A percentile compares a stretch with the other conserved stretches of the same genome.
Evolutionary conservation across 2,329 filamentous ascomycete species (phyloP).

Genomic region (Lachnellula subtilissima): DNA sequence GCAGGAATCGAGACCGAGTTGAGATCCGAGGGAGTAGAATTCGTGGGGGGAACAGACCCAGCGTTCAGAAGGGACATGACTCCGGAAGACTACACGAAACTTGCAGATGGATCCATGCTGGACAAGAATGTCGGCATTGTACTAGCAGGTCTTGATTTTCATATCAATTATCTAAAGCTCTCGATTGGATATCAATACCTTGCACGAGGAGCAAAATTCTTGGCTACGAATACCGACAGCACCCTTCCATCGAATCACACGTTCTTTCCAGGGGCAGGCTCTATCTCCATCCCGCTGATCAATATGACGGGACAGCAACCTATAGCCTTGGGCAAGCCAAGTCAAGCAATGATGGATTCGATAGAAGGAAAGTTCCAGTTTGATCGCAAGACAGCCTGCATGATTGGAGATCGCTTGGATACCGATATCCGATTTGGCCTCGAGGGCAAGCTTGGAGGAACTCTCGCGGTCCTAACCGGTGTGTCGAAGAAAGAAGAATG

Average conservation of each 20-base stretch:
- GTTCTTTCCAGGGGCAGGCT: slow-evolving; percentile 89
- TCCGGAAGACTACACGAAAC: slow-evolving; percentile 71
- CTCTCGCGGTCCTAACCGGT: slow-evolving; percentile 84
- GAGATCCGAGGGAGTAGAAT: slow-evolving; percentile 69
- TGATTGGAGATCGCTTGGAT: slow-evolving; percentile 91
- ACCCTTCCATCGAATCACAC: slow-evolving; percentile 77
- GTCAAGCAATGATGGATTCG: slow-evolving; percentile 98
- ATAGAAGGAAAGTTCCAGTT: slow-evolving; percentile 94
- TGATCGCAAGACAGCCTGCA: slow-evolving; percentile 78
- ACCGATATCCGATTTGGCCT: slow-evolving; percentile 96
- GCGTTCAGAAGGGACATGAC: slow-evolving; percentile 71
- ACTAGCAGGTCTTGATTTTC: slow-evolving; percentile 85
- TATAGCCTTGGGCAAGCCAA: slow-evolving; percentile 83
- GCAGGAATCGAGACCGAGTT: slow-evolving; percentile 88
- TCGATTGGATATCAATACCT: slow-evolving; percentile 83
- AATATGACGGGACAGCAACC: slow-evolving; percentile 69
- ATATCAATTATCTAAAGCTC: slow-evolving; percentile 92
- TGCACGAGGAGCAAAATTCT: slow-evolving; percentile 72
- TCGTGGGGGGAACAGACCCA: slow-evolving; percentile 83
- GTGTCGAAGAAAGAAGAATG: slow-evolving; percentile 83
- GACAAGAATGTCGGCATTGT: slow-evolving; percentile 89
- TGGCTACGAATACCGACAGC: slow-evolving; percentile 90
- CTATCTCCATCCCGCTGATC: slow-evolving; percentile 70
- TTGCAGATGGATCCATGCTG: slow-evolving; percentile 70
- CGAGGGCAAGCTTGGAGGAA: slow-evolving; percentile 85